Base-by-base conservation (phyloP, 2,329 filamentous ascomycete genomes). In the Fusarium fracticaudum region DNA sequence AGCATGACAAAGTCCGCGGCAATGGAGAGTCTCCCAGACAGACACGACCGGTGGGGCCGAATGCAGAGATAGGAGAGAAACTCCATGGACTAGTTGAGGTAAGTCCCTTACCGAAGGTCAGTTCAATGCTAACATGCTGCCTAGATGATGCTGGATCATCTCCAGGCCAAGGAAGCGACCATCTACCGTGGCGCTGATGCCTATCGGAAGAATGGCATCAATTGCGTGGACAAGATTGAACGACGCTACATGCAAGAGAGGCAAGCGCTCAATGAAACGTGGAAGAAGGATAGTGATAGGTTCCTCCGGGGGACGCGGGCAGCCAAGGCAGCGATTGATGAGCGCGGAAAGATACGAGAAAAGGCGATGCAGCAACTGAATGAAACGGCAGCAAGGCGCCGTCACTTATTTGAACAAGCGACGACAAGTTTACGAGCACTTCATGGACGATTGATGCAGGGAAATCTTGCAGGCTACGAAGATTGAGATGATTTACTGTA, bases 41-140 rank as follows among this genome's bases (percentile, higher is more conserved):
- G 37, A 38, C 41, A 10, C 43, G 33, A 2, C 48, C 43, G 26
- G 60, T 57, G 15, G 69, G 40, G 8, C 67, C 62, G 11, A 48
- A 35, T 26, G 54, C 67, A 7, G 67, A 71, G 31, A 47, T 77
- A 45, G 57, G 61, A 31, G 60, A 61, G 29, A 69, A 69, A 44
- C 50, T 81, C 15, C 74, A 80, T 40, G 65, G 43, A 15, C 47
- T 79, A 22, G 71, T 80, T 22, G 72, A 79, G 47, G 80, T 81
- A 69, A 70, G 78, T 38, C n/a, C 22, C 15, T 31, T 60, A n/a
- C 13, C 5, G 22, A 12, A 33, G 6, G 12, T 3, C 45, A 22
- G 33, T 31, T 9, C 31, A 22, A 41, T 61, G 57, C 72, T 77
- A 45, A 77, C 43, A 70, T 53, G 41, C 43, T 74, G 47, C 47